Conservation (phyloP, 2,329 filamentous ascomycete species). For the Ophiostoma tasmaniense region DNA sequence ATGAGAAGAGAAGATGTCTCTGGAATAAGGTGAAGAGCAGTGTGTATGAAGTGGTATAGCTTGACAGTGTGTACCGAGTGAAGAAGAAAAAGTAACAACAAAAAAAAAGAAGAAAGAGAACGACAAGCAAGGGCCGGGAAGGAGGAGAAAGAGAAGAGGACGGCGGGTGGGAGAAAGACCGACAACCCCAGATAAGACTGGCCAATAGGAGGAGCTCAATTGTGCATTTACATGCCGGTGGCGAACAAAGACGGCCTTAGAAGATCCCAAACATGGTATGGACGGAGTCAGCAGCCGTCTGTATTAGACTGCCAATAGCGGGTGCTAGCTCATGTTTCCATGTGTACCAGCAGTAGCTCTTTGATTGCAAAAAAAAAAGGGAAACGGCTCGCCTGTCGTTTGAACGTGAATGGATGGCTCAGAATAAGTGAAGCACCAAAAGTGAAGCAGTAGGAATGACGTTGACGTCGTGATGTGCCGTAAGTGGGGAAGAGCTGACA, state of each 20-base stretch:
- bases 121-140: neutral
- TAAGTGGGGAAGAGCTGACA: neutral
- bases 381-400: neutral
- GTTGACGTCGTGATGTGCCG: neutral
- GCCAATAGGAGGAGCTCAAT: conserved; percentile 11
- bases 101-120: neutral
- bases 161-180: neutral
- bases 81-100: neutral
- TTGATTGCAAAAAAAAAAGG: neutral
- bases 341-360: neutral
- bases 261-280: neutral
- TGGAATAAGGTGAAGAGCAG: neutral
- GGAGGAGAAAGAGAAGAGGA: neutral
- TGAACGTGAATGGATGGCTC: neutral
- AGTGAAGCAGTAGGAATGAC: neutral
- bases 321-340: neutral
- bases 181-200: neutral
- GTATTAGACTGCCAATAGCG: neutral
- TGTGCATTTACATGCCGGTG: conserved; percentile 7
- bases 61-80: neutral
- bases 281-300: neutral
- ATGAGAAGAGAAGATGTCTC: neutral
- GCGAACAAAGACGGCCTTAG: conserved; percentile 13
- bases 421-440: neutral
- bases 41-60: neutral